Conservation (phyloP, 2,329 filamentous ascomycete species). For the Cladosporium austrohemisphaericum region DNA sequence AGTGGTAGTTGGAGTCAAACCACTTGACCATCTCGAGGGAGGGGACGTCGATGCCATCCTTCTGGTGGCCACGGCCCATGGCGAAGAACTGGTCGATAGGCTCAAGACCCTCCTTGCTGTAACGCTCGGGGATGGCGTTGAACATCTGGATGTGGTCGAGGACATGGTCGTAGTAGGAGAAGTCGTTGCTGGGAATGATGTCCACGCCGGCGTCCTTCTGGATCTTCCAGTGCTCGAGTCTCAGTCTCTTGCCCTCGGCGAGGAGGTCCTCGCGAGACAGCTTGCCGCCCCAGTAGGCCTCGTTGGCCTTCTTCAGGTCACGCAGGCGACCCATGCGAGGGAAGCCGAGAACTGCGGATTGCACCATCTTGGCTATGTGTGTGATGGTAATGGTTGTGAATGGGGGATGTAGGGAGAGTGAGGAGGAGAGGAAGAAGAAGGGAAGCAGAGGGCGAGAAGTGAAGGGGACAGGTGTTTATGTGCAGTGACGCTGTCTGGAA, state of each 20-base stretch:
- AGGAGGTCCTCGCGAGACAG: constrained; percentile 87
- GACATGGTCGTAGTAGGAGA: constrained; percentile 97
- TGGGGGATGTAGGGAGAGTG: background rate
- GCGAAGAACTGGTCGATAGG: constrained; percentile 96
- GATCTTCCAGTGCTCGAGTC: constrained; percentile 98
- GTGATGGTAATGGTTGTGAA: constrained; percentile 10
- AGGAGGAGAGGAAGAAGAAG: background rate
- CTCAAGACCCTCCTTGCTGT: constrained; percentile 84
- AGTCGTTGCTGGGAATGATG: constrained; percentile 98
- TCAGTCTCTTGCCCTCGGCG: constrained; percentile 92
- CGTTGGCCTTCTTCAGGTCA: constrained; percentile 99
- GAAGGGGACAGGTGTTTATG: constrained; percentile 8
- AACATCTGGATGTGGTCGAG: constrained; percentile 98
- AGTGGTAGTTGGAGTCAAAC: constrained; percentile 99
- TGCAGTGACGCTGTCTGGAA: constrained; percentile 3
- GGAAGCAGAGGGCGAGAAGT: background rate
- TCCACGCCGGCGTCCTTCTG: constrained; percentile 98
- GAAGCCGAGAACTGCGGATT: constrained; percentile 85
- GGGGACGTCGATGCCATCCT: constrained; percentile 87
- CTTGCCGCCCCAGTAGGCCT: constrained; percentile 97
- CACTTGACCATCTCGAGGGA: constrained; percentile 97
- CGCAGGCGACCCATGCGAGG: constrained; percentile 97
- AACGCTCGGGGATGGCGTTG: constrained; percentile 86
- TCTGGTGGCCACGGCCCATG: constrained; percentile 98
- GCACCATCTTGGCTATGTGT: constrained; percentile 41